These are phyloP conservation scores for Helicocarpus griseus DNA, from an alignment of 2,329 filamentous ascomycete genomes.

Conservation along the genomic window DNA sequence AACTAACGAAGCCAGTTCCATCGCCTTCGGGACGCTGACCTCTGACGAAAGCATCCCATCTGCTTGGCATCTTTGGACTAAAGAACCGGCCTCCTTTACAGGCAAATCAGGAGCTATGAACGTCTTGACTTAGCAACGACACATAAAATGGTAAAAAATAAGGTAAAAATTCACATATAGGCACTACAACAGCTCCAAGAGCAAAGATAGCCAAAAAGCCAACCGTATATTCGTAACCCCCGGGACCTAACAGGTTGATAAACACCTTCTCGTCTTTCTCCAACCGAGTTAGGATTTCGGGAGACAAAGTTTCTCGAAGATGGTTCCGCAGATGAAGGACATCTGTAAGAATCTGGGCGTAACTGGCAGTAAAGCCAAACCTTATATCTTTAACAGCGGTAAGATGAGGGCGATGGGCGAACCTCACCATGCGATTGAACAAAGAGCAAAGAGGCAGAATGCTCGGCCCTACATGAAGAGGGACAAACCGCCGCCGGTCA, in stretches of 20 bases:
- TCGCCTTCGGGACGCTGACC: neutral
- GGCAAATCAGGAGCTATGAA: conserved; percentile 15
- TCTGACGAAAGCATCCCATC: conserved; percentile 11
- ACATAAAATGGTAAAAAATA: no score
- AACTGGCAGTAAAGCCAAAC: neutral
- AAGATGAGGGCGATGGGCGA: neutral
- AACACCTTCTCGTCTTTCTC: conserved; percentile 22
- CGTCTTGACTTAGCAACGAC: neutral
- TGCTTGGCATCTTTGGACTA: conserved; percentile 15
- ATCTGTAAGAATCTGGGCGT: neutral
- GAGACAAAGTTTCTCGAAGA: neutral
- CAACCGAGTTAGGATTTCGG: conserved; percentile 10
- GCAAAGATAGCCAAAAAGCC: conserved; percentile 25
- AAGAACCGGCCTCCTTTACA: conserved; percentile 24
- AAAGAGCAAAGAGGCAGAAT: conserved; percentile 25
- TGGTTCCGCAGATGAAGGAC: neutral
- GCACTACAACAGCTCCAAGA: conserved; percentile 25
- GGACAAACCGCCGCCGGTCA: conserved; percentile 14
- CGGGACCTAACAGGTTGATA: conserved; percentile 24
- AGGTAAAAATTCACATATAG: conserved; percentile 26
- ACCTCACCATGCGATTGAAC: conserved; percentile 16
- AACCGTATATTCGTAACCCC: conserved; percentile 30
- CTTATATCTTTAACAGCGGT: neutral
- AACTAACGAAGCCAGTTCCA: neutral
- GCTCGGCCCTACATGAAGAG: conserved; percentile 19